Base-by-base conservation (phyloP, 371 early-diverging fungal genomes). In the Apophysomyces ossiformis region DNA sequence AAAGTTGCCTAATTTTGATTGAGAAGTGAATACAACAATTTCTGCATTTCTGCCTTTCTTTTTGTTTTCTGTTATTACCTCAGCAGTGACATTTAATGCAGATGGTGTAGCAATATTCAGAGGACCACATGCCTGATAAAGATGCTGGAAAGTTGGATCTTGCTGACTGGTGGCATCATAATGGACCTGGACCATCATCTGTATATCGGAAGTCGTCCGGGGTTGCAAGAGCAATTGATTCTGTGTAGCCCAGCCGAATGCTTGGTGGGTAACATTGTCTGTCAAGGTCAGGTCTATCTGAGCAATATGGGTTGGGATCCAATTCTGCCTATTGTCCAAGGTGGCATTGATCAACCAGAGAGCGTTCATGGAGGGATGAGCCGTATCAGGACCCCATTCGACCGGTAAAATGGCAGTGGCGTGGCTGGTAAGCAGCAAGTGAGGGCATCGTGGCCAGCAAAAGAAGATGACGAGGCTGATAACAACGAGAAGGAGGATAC, bases 361-460 rank as follows among this genome's bases (percentile, higher is more conserved):
- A n/a, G 69, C 57, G 21, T 58, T 50, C 4, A 63, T 38, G 32
- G 63, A 63, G 21, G 63, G 54, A 21, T 50, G 41, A 4, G 45
- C 21, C 1, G 44, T 46, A 35, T 63, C 38, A 3, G 54, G 63
- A n/a, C 63, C 63, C 63, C 63, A 63, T 12, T 35, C 8, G 15
- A 18, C n/a, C 35, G 54, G 54, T 18, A 9, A 9, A n/a, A 50
- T 7, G 4, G 58, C 64, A 2, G 65, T 67, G 3, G 62, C 58
- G 32, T 62, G 66, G 3, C 38, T 35, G 13, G 69, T 63, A 44
- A 75, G 47, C 7, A 58, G 45, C 11, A 76, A 44, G 7, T 44
- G 50, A 1, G 77, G 77, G n/a, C 54, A 58, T 5, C 70, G 72
- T 21, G 69, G 77, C 71, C 71, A 77, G 13, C 69, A 73, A 61